Base-by-base conservation (phyloP, 805 yeast species). In the Tetrapisispora arboricola region DNA sequence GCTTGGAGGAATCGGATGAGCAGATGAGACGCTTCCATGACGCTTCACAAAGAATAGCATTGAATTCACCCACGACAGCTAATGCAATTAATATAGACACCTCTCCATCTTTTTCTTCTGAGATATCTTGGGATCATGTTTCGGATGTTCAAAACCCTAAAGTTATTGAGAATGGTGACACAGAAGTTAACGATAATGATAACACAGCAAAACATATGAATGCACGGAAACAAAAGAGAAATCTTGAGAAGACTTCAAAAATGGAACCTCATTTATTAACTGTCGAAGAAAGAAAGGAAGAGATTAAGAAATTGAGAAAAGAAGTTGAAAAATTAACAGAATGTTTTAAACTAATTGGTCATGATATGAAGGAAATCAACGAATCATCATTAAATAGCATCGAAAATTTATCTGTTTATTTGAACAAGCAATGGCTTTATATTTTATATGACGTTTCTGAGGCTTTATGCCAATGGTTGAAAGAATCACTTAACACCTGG, bases 301-400 rank as follows among this genome's bases (percentile, higher is more conserved):
- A 68, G 39, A 58, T 66, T 32, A 54, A 48, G 8, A 60, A 54
- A 37, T 42, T 68, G 4, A 51, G 55, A 27, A 57, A 51, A 30
- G 73, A 69, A 45, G 44, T 67, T 13, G 54, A 45, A 0, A 66
- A 67, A 42, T 44, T 69, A 22, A 59, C 63, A 15, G 70, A 67
- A 28, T 67, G 72, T 43, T 60, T 63, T 25, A 51, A 51, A 18
- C 52, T 68, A 13, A 57, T 65, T 1, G 44, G 57, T 7, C 57
- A 53, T 34, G 73, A 69, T 46, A 52, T 68, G 32, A 45, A 49
- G 4, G 61, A 64, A 29, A 65, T 69, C 0, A 61, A 66, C 40
- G 39, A 40, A 3, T 60, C 68, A 0, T 48, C 66, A 10, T 47
- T 56, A 24, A 41, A 39, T 1, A 66, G 65, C 39, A 44, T 64